phyloP scores from a whole-genome alignment of 352 stramenopile genomes.

The Halophytophthora polymorphica region DNA sequence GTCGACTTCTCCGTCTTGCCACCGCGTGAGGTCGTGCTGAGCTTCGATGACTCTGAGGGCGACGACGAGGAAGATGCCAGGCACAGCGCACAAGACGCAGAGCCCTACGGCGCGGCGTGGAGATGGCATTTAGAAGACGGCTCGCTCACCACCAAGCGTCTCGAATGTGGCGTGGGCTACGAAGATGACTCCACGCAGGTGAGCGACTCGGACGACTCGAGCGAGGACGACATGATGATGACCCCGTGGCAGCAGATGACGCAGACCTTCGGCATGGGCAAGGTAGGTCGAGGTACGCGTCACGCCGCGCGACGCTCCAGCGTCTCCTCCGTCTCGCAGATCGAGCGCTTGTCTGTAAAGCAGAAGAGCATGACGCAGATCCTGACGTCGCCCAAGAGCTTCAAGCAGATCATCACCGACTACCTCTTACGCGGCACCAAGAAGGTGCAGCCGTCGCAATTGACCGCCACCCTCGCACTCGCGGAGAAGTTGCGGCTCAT shows the following conservation, averaged over 20 bases:
- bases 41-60: conserved; percentile 13
- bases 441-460: conserved; percentile 54
- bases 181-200: conserved; percentile 81
- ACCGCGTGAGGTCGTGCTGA: conserved; percentile 31
- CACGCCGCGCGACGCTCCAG: conserved; percentile 46
- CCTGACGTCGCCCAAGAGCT: conserved; percentile 41
- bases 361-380: conserved; percentile 51
- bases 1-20: conserved; percentile 47
- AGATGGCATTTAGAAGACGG: conserved; percentile 37
- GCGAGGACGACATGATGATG: conserved; percentile 74
- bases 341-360: conserved; percentile 54
- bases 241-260: conserved; percentile 86
- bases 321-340: conserved; percentile 59
- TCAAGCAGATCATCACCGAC: conserved; percentile 62
- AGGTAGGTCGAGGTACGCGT: conserved; percentile 22
- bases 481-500: conserved; percentile 35
- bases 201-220: conserved; percentile 78
- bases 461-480: conserved; percentile 21
- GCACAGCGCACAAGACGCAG: neutral
- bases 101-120: conserved; percentile 18
- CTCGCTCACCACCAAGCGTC: conserved; percentile 51
- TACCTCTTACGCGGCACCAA: conserved; percentile 65
- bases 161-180: conserved; percentile 74
- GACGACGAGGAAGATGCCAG: conserved; percentile 3
- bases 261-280: conserved; percentile 76